Evolutionary conservation across 306 rosid species (phyloP), one percentile per base, ranked within the genome.

Genomic region (Sicyos baderoa): DNA sequence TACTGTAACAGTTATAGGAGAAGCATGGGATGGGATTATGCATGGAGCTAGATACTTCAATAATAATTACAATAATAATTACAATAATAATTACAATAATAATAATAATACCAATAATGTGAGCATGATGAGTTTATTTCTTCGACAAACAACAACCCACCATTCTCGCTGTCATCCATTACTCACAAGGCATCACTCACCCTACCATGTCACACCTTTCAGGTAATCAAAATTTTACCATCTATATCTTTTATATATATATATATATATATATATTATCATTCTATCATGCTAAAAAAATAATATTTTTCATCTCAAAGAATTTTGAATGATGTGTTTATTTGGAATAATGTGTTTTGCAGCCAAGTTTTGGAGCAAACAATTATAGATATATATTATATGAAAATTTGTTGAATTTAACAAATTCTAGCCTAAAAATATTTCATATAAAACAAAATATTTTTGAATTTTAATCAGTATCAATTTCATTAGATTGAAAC

Each of bases 91-190:
- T n/a, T n/a, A 1, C 11, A 65, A 47, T 15, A 66, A 21, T 19
- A 42, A 44, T 44, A 44, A 9, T 9, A 11, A 2, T 37, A 7
- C 42, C 42, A 35, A 35, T 44, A 44, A 44, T 44, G 49, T 35
- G 42, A 16, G 16, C 2, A 2, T 47, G 1, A 40, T 18, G 70
- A 40, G 29, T 29, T 10, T 42, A 32, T 5, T 64, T 17, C n/a
- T n/a, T 5, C 35, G 45, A 10, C 70, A 64, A 64, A 42, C 53
- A 64, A 42, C 53, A 64, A 64, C 10, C 16, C 48, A 44, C 59
- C 61, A 55, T 11, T 18, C 68, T 62, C 25, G 68, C 4, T 62
- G 45, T 35, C 42, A 35, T 35, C 42, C 42, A 35, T 8, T 35
- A 35, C 42, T 35, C 42, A 35, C 42, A 1, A 35, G 42, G 71